phyloP scores from a whole-genome alignment of 2,329 filamentous ascomycete genomes.

The Trichophyton schoenleinii region DNA sequence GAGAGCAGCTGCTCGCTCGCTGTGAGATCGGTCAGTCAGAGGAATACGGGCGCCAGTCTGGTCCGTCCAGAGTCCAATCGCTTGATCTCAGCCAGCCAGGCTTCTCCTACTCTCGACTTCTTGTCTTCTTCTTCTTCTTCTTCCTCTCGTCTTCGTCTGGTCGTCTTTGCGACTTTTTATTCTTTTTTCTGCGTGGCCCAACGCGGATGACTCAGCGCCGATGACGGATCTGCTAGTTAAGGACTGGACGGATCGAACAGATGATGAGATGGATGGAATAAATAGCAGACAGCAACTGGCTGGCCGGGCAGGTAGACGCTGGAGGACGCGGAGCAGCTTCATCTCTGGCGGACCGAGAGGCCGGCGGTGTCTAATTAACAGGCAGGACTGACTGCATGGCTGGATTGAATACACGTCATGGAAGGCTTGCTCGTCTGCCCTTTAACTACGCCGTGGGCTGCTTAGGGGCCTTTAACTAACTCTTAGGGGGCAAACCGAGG shows the following conservation, averaged over 20 bases:
- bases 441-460: background rate
- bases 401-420: background rate
- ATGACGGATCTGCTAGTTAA: background rate
- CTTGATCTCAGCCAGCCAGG: background rate
- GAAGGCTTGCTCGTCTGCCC: background rate
- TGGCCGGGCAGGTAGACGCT: too few relatives aligned
- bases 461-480: background rate
- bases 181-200: background rate
- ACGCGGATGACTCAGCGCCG: conserved; percentile 7
- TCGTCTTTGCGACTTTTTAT: background rate
- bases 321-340: too few relatives aligned
- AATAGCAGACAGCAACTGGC: too few relatives aligned
- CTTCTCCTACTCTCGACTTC: background rate
- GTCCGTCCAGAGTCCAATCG: background rate
- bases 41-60: background rate
- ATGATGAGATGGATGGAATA: too few relatives aligned
- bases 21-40: background rate
- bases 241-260: too few relatives aligned
- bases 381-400: background rate
- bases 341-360: background rate
- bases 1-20: background rate
- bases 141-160: background rate
- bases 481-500: background rate
- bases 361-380: background rate
- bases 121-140: background rate